Evolutionary conservation across 176 grass and related monocot genomes (phyloP), one percentile per base, ranked within the genome.

Genomic region (Areca catechu): DNA sequence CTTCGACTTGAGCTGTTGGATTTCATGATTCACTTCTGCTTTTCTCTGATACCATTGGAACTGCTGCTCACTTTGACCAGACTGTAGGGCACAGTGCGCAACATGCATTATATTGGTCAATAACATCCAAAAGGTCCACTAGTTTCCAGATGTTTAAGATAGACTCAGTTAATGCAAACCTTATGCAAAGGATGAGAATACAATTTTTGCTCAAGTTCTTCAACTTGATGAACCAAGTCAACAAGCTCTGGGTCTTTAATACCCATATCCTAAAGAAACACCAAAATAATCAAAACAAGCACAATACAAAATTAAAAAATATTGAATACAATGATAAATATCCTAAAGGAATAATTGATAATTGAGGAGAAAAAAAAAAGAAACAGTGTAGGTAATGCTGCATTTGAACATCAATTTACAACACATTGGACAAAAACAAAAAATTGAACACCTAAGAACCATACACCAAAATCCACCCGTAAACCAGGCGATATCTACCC

Each of bases 51-150:
- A 98, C 68, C 74, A 98, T 61, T 83, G 79, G 18, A 98, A 71
- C 72, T 98, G 83, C 63, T 92, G 78, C n/a, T 98, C 93, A 70
- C 63, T 98, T 85, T 98, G 93, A 82, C 60, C 83, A 69, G 82
- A 76, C 93, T 97, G 18, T 43, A 47, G 54, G 7, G 17, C 50
- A 54, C 53, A 67, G 15, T 23, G 67, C 4, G 73, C 2, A 56
- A 63, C 21, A 70, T 62, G 20, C 20, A 72, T 53, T 43, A 51
- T 19, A 64, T 62, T 12, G 30, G 6, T 72, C 24, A 61, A 54
- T 62, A 49, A 43, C 4, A 70, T 24, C 25, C 66, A 37, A 66
- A 2, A 43, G 10, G 10, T 43, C 34, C 10, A 43, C 14, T 10
- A 43, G 34, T 43, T 37, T 37, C 7, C 34, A 43, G 34, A 14